Evolutionary conservation across 345 rosid genomes (phyloP), one percentile per base, ranked within the genome.

Genomic region (Eucalyptus sideroxylon): DNA sequence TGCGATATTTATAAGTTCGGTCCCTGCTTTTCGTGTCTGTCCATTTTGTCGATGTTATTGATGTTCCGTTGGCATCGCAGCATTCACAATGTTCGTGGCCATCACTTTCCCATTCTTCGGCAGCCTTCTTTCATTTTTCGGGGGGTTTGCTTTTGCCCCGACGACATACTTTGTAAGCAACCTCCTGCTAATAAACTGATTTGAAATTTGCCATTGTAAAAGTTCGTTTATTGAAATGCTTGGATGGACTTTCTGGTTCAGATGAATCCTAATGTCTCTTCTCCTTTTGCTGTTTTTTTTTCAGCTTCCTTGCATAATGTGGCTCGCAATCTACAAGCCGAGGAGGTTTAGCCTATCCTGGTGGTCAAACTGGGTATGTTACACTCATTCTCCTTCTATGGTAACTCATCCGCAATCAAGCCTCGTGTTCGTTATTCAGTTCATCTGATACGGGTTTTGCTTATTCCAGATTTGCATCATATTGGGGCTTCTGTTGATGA

Each of bases 141-240:
- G 99, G 86, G 99, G 99, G 91, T 95, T 96, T 59, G 97, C 97
- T 87, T 96, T 94, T 90, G 96, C 99, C 23, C 97, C 97, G 34
- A 96, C 98, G 9, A 93, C 99, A 16, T 96, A 94, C 91, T 96
- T 97, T 83, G 97, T 97, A 93, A 95, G 96, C 27, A 21, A 31
- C 31, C 45, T 90, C 40, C 21, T 14, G 2, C 44, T 50, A 10
- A 77, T 17, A 65, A 34, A 50, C 2, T 34, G 81, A 69, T 69
- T 17, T 31, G 2, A 40, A 40, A 31, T 16, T 69, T 16, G 24
- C 81, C 6, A 11, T 34, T 53, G 56, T 44, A 26, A 6, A 62
- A 51, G 2, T 34, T 44, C 40, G 31, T 21, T 5, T 69, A 17
- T 8, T 26, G 24, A 34, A 69, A 69, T 69, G 82, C 82, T 69